Base-by-base conservation (phyloP, 306 rosid genomes). In the Vicia sativa region DNA sequence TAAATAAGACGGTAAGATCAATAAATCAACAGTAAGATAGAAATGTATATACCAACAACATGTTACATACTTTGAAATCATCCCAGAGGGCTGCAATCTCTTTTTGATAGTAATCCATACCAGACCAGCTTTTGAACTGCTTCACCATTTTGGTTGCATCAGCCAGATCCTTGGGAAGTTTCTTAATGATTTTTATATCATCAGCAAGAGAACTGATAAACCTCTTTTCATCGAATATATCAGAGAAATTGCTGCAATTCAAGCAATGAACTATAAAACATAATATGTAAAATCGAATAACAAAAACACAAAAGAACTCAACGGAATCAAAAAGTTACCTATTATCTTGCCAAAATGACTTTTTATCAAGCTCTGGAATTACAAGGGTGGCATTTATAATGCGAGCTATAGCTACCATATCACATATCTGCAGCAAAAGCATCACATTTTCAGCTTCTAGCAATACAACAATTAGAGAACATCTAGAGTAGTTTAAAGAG, bases 401-500 rank as follows among this genome's bases (percentile, higher is more conserved):
- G 43, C 87, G 93, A 62, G 98, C 91, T 78, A 93, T 85, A 55
- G 96, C 98, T 43, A 93, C 97, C 98, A 93, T 93, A 78, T 93
- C 96, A 70, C 98, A 93, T 80, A 93, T 93, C 98, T 93, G 87
- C 77, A 80, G 60, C 35, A 34, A 62, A 73, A 63, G 69, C 21
- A 80, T 53, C 56, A 73, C 63, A 23, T 34, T 29, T 60, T 84
- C 50, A 81, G 71, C 65, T 77, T 67, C 45, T 12, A 52, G 29
- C 35, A 25, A 21, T 62, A 16, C 37, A 63, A 43, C 18, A 8
- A 64, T 50, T 14, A 7, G 1, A 66, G 14, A 48, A 66, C 53
- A 75, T 35, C 12, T 63, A 72, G 16, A 78, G 18, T 35, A 12
- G 41, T 63, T 8, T 23, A 8, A 37, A 70, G 41, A 56, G 14